Evolutionary conservation across 176 grass and related monocot genomes (phyloP), one percentile per base, ranked within the genome.

Genomic region (Metroxylon sagu): DNA sequence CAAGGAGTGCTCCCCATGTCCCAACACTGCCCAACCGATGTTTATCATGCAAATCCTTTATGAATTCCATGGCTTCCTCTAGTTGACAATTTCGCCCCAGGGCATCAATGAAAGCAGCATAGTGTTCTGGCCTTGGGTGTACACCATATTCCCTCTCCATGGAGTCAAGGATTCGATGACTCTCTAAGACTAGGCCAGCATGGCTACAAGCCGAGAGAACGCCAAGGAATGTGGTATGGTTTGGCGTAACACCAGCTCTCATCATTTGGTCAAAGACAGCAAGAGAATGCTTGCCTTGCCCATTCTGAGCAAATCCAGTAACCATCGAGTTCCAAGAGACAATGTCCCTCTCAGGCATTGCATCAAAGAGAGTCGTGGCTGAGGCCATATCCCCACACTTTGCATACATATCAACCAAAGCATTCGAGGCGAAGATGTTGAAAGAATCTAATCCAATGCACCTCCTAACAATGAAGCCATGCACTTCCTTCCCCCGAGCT

Each of bases 251-350:
- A 26, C 73, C 65, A 48, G 60, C 54, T 71, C 57, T 63, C 70
- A 91, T 56, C 88, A 91, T 86, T 58, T 57, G 79, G 57, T 80
- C 57, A 57, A 91, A 83, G 16, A 80, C 27, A 10, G 31, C 52
- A 25, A 83, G 73, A 0, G 88, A 91, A 60, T 83, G 64, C 35
- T 74, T 83, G 51, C 73, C 88, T 54, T 71, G 29, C 16, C 88
- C 83, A 83, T 91, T 91, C 66, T 86, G 83, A 0, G 83, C 84
- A 63, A 86, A 80, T 5, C 83, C 88, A 2, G 83, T 83, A 49
- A 86, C 71, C 80, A 86, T 77, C 7, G 88, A 91, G 56, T 89
- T 89, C 81, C 86, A 89, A 52, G 78, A 79, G 16, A 89, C 77
- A 61, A 79, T 48, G 66, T 89, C 75, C 62, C 14, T 64, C 27